Conservation (phyloP, 2,329 filamentous ascomycete species). For the Emergomyces orientalis region DNA sequence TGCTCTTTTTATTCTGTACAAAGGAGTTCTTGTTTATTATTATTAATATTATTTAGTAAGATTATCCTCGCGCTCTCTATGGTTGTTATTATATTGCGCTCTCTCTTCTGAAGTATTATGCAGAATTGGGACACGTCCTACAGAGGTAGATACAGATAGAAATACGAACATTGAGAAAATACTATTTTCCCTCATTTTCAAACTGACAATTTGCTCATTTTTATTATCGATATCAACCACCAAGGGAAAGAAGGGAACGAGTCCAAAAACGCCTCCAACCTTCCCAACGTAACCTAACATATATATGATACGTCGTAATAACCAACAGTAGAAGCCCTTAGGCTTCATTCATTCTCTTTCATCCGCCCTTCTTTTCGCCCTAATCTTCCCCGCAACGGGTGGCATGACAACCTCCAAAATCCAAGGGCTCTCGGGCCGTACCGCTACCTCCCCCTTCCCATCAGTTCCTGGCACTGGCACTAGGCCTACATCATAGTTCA, state of each 20-base stretch:
- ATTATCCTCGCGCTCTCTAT: neutral
- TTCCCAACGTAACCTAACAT: neutral
- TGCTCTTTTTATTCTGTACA: neutral
- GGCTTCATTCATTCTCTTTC: neutral
- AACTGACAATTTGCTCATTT: too few species aligned
- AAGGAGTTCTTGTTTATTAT: neutral
- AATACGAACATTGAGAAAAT: neutral
- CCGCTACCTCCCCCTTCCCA: neutral
- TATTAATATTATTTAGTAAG: neutral
- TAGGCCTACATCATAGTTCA: neutral
- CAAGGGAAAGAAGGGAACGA: neutral
- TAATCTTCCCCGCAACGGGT: neutral
- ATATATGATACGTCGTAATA: neutral
- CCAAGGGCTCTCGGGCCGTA: neutral
- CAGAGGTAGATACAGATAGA: neutral
- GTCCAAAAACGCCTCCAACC: neutral
- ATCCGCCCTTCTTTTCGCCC: neutral
- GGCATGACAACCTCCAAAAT: neutral
- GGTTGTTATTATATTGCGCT: neutral
- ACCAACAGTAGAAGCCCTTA: neutral
- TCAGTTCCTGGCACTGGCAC: neutral
- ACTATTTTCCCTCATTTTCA: too few species aligned
- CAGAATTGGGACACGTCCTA: neutral
- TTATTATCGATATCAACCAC: too few species aligned
- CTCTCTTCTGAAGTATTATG: neutral